A percentile compares a stretch with the other conserved stretches of the same genome.
Evolutionary conservation across 352 stramenopile genomes (phyloP).

Genomic region (Phytophthora fragariae): DNA sequence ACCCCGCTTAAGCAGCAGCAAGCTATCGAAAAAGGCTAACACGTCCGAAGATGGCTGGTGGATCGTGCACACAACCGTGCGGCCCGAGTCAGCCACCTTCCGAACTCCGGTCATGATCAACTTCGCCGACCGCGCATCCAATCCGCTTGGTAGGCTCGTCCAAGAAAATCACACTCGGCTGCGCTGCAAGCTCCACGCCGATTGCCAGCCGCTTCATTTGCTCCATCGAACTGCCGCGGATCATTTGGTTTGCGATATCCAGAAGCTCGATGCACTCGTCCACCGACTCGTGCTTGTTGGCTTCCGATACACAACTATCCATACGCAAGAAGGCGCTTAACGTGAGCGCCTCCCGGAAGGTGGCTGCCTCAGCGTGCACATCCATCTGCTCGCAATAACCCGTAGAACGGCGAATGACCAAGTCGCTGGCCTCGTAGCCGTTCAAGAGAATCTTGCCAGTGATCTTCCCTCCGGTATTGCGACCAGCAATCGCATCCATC

Average conservation of each 20-base stretch:
- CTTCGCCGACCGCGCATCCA: conserved; percentile 37
- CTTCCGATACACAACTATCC: conserved; percentile 29
- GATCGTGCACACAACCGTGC: conserved; percentile 92
- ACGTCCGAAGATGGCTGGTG: conserved; percentile 81
- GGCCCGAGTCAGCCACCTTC: conserved; percentile 78
- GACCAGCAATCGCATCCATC: conserved; percentile 33
- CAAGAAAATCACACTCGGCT: conserved; percentile 57
- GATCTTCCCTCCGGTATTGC: conserved; percentile 28
- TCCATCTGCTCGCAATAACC: conserved; percentile 35
- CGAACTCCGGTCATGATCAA: conserved; percentile 68
- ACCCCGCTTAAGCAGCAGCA: conserved; percentile 42
- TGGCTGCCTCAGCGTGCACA: conserved; percentile 22
- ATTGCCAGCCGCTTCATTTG: conserved; percentile 42
- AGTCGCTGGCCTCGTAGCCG: conserved; percentile 26
- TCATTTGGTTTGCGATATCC: conserved; percentile 57
- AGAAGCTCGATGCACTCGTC: conserved; percentile 81
- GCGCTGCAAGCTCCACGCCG: conserved; percentile 48
- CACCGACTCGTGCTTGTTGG: conserved; percentile 38
- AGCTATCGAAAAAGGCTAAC: conserved; percentile 22
- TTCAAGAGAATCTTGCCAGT: conserved; percentile 31
- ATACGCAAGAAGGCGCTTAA: conserved; percentile 79
- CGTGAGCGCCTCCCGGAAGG: conserved; percentile 20
- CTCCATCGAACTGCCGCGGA: conserved; percentile 48
- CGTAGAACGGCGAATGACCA: conserved; percentile 25
- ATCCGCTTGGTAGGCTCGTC: conserved; percentile 58